Conservation (phyloP, 495 filamentous ascomycete genomes). For the Lasiosphaeris hirsuta region DNA sequence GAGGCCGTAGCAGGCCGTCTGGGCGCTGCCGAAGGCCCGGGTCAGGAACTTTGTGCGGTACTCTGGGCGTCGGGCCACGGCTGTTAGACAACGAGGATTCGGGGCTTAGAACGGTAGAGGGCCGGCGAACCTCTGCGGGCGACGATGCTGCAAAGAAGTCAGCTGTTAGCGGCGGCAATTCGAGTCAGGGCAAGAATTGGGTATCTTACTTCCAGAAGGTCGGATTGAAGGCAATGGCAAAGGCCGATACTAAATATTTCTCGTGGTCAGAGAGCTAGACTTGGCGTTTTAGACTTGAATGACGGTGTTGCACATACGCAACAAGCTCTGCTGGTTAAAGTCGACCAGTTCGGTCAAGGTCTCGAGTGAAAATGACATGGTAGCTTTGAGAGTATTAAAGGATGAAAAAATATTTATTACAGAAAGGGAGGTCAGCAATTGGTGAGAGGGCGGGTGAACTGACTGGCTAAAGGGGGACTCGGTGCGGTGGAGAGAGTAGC, state of each 20-base stretch:
- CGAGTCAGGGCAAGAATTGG: not conserved
- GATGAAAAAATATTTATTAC: no score
- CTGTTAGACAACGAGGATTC: not conserved
- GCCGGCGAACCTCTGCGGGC: constrained; percentile 60
- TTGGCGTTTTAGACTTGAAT: constrained; percentile 14
- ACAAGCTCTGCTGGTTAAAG: constrained; percentile 61
- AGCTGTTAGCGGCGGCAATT: constrained; percentile 20
- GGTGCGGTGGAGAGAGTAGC: no score
- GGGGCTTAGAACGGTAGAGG: not conserved
- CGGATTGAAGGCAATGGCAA: constrained; percentile 70
- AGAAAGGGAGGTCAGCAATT: no score
- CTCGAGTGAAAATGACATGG: constrained; percentile 31
- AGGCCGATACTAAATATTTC: constrained; percentile 55
- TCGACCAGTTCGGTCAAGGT: constrained; percentile 50
- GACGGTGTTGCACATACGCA: constrained; percentile 43
- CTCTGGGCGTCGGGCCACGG: constrained; percentile 51
- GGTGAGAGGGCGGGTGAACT: no score
- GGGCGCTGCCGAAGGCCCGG: constrained; percentile 76
- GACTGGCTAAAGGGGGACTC: no score
- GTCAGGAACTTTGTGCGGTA: constrained; percentile 88
- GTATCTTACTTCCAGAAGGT: constrained; percentile 72
- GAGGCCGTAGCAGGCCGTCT: constrained; percentile 84
- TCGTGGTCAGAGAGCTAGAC: constrained; percentile 11
- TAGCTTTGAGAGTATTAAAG: constrained; percentile 1
- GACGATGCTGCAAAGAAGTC: constrained; percentile 48